Evolutionary conservation across 257 asterid genomes (phyloP).

Genomic region (Rhazya stricta): DNA sequence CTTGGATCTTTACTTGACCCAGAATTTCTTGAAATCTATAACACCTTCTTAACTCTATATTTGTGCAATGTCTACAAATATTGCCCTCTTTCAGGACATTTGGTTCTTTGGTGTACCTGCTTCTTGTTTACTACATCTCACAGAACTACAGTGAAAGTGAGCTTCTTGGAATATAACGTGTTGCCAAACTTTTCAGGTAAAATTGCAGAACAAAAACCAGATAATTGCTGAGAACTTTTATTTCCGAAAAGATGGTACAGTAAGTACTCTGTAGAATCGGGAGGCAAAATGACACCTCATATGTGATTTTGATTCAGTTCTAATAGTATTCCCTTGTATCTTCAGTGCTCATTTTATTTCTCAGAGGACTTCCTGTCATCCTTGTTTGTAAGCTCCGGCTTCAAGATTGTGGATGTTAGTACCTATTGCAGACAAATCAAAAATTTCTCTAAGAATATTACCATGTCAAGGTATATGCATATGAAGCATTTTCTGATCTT

Average conservation of each 20-base stretch:
- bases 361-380: conserved; percentile 52
- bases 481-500: background rate
- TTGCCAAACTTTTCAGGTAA: conserved; percentile 46
- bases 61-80: background rate
- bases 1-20: background rate
- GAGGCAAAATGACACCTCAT: background rate
- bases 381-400: conserved; percentile 59
- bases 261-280: conserved; percentile 33
- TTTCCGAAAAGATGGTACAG: conserved; percentile 78
- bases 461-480: conserved; percentile 49
- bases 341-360: conserved; percentile 73
- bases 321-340: conserved; percentile 21
- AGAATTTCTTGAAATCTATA: background rate
- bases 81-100: background rate
- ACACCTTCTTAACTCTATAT: background rate
- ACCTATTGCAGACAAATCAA: conserved; percentile 51
- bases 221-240: conserved; percentile 62
- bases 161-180: conserved; percentile 15
- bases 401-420: conserved; percentile 39
- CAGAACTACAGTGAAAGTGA: background rate
- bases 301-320: conserved; percentile 4
- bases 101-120: too few relatives aligned
- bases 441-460: conserved; percentile 49
- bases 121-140: background rate
- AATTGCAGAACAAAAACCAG: conserved; percentile 65